Evolutionary conservation across 1,284 basidiomycete genomes (phyloP), one percentile per base, ranked within the genome.

Genomic region (Dichomitus squalens): DNA sequence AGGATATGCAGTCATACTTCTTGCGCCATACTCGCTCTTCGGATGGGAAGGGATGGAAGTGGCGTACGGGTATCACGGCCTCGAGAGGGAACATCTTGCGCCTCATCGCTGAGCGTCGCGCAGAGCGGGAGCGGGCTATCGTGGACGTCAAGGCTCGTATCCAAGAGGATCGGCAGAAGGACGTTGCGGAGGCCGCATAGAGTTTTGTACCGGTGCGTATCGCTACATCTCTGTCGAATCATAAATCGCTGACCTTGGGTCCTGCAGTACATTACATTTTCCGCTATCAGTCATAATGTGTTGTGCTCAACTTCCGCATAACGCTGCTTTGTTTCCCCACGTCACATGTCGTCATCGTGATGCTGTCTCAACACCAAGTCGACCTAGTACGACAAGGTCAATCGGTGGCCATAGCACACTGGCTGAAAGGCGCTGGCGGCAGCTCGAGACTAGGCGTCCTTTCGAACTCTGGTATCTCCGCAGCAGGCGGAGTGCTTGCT

Each of bases 121-220:
- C 76, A 54, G 75, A 79, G 74, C 76, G 87, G 67, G 87, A 90
- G 70, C 70, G 69, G 29, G 71, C 80, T 33, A 73, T 88, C 38
- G 66, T 73, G 38, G 72, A 75, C 33, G 68, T 68, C 41, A 80
- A 81, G 68, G 75, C 75, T 33, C 66, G 71, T 16, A 75, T 79
- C 49, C 79, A 78, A 69, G 73, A 76, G 67, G 68, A 74, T 53
- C 73, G 78, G 29, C 33, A 29, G 69, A 52, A 53, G 52, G 39
- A 25, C 11, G 49, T 49, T 1, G 31, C 51, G 33, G 55, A 56
- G 48, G 40, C 33, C 34, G 52, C 57, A 34, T 61, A 61, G 63
- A 41, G 7, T n/a, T 16, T 46, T 8, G 16, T 29, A 16, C 44
- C 8, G n/a, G 41, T 44, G 25, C 41, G 41, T 44, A 29, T 14